Evolutionary conservation across 1,139 yeast genomes (phyloP).

Genomic region (Kazachstania sp.): DNA sequence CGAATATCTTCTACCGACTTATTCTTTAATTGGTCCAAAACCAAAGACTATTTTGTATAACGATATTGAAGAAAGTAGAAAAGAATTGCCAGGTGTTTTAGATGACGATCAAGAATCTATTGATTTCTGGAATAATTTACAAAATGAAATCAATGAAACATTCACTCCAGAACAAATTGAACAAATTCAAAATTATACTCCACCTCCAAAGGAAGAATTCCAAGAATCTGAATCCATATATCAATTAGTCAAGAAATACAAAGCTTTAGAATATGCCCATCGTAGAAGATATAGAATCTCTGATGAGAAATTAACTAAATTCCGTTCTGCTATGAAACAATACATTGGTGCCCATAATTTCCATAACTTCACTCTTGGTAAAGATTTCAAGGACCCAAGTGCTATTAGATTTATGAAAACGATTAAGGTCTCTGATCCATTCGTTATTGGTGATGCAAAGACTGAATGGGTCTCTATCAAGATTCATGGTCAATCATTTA

Average conservation of each 20-base stretch:
- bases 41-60: slow-evolving; percentile 59
- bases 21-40: slow-evolving; percentile 83
- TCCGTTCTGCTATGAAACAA: slow-evolving; percentile 60
- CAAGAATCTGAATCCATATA: slow-evolving; percentile 30
- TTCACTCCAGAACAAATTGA: slow-evolving; percentile 45
- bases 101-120: slow-evolving; percentile 61
- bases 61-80: slow-evolving; percentile 47
- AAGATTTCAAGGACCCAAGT: slow-evolving; percentile 77
- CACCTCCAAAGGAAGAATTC: slow-evolving; percentile 33
- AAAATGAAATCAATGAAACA: slow-evolving; percentile 36
- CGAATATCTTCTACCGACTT: slow-evolving; percentile 88
- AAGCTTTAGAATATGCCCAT: slow-evolving; percentile 55
- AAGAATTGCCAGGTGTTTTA: slow-evolving; percentile 49
- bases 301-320: slow-evolving; percentile 47
- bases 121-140: slow-evolving; percentile 54
- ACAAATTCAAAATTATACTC: slow-evolving; percentile 29
- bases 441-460: slow-evolving; percentile 81
- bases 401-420: slow-evolving; percentile 75
- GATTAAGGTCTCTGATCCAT: slow-evolving; percentile 79
- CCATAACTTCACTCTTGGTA: slow-evolving; percentile 91
- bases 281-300: slow-evolving; percentile 67
- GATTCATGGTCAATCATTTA: slow-evolving; percentile 95
- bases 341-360: slow-evolving; percentile 89
- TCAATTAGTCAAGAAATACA: slow-evolving; percentile 47
- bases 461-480: slow-evolving; percentile 96